Evolutionary conservation across 176 grass and related monocot genomes (phyloP).

Genomic region (Alloteropsis semialata): DNA sequence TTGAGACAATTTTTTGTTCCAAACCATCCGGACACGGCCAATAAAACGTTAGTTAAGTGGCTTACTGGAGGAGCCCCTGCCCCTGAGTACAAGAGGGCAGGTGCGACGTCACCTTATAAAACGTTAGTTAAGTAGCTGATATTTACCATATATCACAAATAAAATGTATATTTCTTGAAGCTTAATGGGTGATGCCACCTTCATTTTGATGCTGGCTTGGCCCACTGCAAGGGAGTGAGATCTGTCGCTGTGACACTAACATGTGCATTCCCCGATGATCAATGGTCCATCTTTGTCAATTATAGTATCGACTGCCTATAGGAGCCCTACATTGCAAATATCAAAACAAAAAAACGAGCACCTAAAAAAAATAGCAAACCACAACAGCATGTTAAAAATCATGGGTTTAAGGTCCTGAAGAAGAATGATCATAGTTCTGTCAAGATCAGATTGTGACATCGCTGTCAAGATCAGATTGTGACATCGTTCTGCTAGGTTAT

Average conservation of each 20-base stretch:
- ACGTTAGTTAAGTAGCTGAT: too few relatives aligned
- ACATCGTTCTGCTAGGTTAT: not conserved
- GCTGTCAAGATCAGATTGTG: too few relatives aligned
- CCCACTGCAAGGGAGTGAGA: not conserved
- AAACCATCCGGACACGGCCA: too few relatives aligned
- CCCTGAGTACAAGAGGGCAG: too few relatives aligned
- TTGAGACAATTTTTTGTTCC: too few relatives aligned
- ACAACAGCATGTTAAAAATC: not conserved
- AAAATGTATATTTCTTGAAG: too few relatives aligned
- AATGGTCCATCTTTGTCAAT: not conserved
- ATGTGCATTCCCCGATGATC: constrained; percentile 1
- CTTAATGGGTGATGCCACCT: too few relatives aligned
- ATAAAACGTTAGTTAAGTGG: too few relatives aligned
- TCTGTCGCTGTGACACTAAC: constrained; percentile 3
- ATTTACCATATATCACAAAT: too few relatives aligned
- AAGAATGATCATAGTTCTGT: not conserved
- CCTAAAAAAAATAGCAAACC: not conserved
- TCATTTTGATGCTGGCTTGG: not conserved
- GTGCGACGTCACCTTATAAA: too few relatives aligned
- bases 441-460: not conserved
- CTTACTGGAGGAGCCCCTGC: too few relatives aligned
- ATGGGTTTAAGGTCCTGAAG: not conserved
- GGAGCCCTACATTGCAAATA: not conserved
- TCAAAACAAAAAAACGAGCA: not conserved
- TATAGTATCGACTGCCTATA: not conserved